Evolutionary conservation across 192 early-diverging fungal species (phyloP).

Genomic region (Backusella australiensis): DNA sequence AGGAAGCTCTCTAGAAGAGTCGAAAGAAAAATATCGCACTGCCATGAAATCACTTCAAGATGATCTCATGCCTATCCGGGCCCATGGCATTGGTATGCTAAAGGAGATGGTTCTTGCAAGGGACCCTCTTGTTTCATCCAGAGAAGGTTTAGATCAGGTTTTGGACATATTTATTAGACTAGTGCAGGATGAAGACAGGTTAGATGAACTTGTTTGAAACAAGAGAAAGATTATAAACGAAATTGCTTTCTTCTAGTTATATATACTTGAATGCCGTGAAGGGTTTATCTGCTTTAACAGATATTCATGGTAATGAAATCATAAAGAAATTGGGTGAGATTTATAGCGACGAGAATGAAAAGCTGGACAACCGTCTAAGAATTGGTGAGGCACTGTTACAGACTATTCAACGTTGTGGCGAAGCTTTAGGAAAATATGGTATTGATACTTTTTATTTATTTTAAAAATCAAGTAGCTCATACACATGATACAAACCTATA

Average conservation of each 20-base stretch:
- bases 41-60: conserved; percentile 78
- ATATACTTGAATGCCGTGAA: conserved; percentile 93
- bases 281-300: conserved; percentile 79
- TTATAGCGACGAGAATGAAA: conserved; percentile 50
- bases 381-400: conserved; percentile 88
- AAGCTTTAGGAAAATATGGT: conserved; percentile 75
- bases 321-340: conserved; percentile 65
- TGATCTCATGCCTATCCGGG: conserved; percentile 81
- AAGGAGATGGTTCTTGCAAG: conserved; percentile 75
- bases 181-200: conserved; percentile 78
- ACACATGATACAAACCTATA: not conserved
- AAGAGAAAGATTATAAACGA: conserved; percentile 10
- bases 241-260: conserved; percentile 52
- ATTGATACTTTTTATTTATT: not conserved
- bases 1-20: conserved; percentile 25
- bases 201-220: not conserved
- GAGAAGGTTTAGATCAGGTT: conserved; percentile 57
- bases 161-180: conserved; percentile 79
- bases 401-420: conserved; percentile 79
- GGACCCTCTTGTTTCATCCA: conserved; percentile 57
- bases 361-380: conserved; percentile 71
- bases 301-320: conserved; percentile 70
- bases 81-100: conserved; percentile 82
- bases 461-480: not conserved
- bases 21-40: conserved; percentile 59